phyloP scores from a whole-genome alignment of 2,329 filamentous ascomycete genomes.

The Ascosphaera acerosa region DNA sequence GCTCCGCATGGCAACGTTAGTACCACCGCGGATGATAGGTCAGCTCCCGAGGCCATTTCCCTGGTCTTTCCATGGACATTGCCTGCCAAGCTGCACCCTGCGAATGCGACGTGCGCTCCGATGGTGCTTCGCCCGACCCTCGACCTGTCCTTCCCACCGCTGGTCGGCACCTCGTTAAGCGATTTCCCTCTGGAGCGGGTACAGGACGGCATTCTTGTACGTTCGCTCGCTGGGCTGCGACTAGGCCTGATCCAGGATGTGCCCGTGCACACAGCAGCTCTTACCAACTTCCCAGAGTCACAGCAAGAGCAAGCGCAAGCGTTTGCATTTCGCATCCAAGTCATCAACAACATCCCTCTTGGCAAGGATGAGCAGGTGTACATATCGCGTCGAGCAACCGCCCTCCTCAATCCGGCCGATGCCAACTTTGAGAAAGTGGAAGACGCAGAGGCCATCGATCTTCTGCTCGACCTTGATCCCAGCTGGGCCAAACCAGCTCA shows the following conservation, averaged over 20 bases:
- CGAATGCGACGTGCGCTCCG: conserved; percentile 49
- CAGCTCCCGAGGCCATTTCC: conserved; percentile 41
- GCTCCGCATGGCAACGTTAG: not conserved
- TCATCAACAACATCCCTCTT: conserved; percentile 54
- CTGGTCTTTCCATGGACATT: conserved; percentile 88
- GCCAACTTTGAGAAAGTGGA: conserved; percentile 60
- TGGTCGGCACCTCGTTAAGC: conserved; percentile 24
- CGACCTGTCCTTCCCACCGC: conserved; percentile 37
- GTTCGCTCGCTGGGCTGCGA: conserved; percentile 32
- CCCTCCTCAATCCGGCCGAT: conserved; percentile 38
- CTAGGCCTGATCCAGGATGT: conserved; percentile 25
- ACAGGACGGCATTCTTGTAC: conserved; percentile 32
- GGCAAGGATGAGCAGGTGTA: conserved; percentile 74
- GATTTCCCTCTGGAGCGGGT: conserved; percentile 29
- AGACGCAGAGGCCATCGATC: conserved; percentile 45
- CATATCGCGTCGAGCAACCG: conserved; percentile 50
- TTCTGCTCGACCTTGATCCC: conserved; percentile 36
- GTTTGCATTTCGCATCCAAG: conserved; percentile 38
- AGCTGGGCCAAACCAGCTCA: conserved; percentile 7
- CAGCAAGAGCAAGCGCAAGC: too few relatives aligned
- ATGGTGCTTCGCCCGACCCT: conserved; percentile 48
- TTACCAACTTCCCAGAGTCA: too few relatives aligned
- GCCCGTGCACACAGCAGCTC: conserved; percentile 8
- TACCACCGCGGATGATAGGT: not conserved
- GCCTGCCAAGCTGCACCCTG: conserved; percentile 45